Percentiles rank a stretch among this genome's conserved stretches.
Conservation (phyloP, 257 asterid species). For the Echium plantagineum region DNA sequence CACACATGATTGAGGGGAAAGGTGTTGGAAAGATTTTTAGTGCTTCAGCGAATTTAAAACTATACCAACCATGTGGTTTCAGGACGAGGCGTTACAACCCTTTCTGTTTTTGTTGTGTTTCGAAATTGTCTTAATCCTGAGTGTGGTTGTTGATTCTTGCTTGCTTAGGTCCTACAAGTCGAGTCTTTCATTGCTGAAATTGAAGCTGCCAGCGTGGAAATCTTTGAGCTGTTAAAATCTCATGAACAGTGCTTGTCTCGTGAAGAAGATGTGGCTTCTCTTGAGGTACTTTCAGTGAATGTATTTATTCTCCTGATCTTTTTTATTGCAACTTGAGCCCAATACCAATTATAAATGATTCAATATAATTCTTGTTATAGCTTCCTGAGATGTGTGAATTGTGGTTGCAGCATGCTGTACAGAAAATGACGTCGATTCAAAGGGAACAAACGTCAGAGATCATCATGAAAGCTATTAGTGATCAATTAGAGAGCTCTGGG, state of each 20-base stretch:
- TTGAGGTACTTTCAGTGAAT: constrained; percentile 46
- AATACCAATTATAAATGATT: neutral
- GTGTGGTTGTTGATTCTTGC: constrained; percentile 15
- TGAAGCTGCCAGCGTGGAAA: constrained; percentile 43
- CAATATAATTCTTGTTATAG: constrained; percentile 1
- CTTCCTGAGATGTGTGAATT: neutral
- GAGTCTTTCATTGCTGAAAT: constrained; percentile 46
- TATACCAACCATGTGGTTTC: neutral
- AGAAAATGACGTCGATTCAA: constrained; percentile 21
- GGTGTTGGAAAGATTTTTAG: no score
- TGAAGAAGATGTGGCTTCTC: constrained; percentile 44
- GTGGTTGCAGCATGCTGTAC: constrained; percentile 19
- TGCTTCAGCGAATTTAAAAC: no score
- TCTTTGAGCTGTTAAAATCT: constrained; percentile 55
- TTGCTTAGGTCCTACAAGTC: constrained; percentile 59
- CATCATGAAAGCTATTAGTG: constrained; percentile 17
- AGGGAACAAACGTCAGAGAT: constrained; percentile 14
- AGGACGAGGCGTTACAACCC: neutral
- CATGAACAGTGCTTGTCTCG: constrained; percentile 32
- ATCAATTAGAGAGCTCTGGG: constrained; percentile 28
- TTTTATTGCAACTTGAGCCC: neutral
- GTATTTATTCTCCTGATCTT: constrained; percentile 5
- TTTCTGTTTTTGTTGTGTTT: neutral
- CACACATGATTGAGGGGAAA: no score
- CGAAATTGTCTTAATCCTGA: neutral